Base-by-base conservation (phyloP, 768 basidiomycete genomes). In the Amanita jacksonii region DNA sequence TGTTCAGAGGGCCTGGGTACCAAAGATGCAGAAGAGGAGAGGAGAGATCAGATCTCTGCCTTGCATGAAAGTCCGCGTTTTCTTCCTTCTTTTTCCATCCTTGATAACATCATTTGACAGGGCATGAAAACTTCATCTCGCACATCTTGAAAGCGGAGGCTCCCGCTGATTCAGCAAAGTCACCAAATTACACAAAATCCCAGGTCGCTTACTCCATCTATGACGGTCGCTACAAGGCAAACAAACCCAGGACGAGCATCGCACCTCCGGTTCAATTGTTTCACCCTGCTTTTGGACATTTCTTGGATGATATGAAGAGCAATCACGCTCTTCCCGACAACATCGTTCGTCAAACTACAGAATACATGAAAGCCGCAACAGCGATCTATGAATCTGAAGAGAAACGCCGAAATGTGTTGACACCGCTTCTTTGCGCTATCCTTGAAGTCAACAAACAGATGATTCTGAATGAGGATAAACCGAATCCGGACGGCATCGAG, bases 251-350 rank as follows among this genome's bases (percentile, higher is more conserved):
- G 28, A 42, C 47, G 35, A 54, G 48, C 20, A 25, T 52, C 15
- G 47, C 51, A n/a, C 54, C 53, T 43, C 57, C 54, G 12, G 42
- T 59, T 37, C 50, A 56, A 47, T 28, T 57, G 32, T 57, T 53
- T 47, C 52, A 59, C 48, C 53, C 52, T 8, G 55, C 42, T 41
- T 57, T 57, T 46, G 52, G 31, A 28, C 43, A 50, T 20, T 59
- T 59, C 47, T 49, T 50, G 43, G 49, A 50, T 19, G 45, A 48
- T 35, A 20, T 51, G 33, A 43, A 35, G 41, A 33, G 23, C n/a
- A 44, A 52, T 42, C 35, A 35, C 22, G 18, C 16, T 16, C 33
- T 56, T 45, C 50, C 55, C 18, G 37, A 43, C 10, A 43, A 44
- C 15, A 39, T 55, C 43, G 39, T 52, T 36, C 38, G 43, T 38